These are phyloP conservation scores for Pythium brassicae DNA, from an alignment of 352 stramenopile genomes.

Conservation along the genomic window DNA sequence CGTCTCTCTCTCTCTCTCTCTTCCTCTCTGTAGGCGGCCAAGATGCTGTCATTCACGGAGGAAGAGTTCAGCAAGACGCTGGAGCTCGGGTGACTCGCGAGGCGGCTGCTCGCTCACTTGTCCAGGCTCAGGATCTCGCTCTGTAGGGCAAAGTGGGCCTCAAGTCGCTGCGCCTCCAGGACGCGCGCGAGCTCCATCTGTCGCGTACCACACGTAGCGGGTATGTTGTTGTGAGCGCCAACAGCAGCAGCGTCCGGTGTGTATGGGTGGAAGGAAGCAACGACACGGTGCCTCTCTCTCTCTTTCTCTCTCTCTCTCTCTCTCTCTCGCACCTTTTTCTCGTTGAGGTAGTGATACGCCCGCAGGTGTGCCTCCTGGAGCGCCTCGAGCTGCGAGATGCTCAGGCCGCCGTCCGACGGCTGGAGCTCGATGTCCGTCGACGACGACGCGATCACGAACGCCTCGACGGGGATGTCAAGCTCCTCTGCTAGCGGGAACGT, in stretches of 20 bases:
- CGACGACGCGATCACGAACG: conserved; percentile 67
- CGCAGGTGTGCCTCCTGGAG: conserved; percentile 80
- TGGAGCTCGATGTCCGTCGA: conserved; percentile 36
- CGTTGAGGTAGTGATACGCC: conserved; percentile 77
- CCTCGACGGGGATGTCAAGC: conserved; percentile 69
- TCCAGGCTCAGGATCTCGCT: conserved; percentile 59
- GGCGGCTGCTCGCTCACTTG: not conserved
- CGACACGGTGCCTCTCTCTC: too few relatives aligned
- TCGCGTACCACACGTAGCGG: not conserved
- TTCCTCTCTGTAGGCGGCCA: conserved; percentile 43
- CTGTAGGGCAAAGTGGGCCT: conserved; percentile 63
- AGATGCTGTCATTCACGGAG: conserved; percentile 85
- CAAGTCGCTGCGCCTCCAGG: conserved; percentile 69
- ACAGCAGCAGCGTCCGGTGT: not conserved
- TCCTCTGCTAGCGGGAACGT: conserved; percentile 71
- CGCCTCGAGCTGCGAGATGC: conserved; percentile 79
- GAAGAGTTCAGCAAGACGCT: conserved; percentile 80
- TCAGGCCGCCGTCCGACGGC: conserved; percentile 43
- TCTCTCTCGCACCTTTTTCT: conserved; percentile 81
- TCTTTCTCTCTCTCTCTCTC: too few relatives aligned
- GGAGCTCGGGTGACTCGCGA: conserved; percentile 34
- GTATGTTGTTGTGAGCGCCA: not conserved
- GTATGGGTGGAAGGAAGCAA: too few relatives aligned
- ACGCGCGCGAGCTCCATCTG: conserved; percentile 71
- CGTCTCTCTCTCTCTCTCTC: not conserved